Conservation (phyloP, 2,329 filamentous ascomycete species). For the Paecilomyces sp. region DNA sequence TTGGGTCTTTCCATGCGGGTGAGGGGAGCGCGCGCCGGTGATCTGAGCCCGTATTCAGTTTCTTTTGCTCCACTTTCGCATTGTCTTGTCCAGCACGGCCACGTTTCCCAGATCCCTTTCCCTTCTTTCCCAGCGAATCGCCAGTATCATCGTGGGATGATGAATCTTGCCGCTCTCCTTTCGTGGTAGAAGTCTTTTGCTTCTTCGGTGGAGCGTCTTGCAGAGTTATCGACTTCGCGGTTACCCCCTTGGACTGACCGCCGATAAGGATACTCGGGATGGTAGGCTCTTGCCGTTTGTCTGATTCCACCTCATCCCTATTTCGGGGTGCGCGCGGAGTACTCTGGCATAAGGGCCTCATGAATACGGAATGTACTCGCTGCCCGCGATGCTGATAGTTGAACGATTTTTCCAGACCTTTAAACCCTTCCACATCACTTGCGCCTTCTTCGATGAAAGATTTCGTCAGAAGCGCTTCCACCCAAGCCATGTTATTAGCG, state of each 20-base stretch:
- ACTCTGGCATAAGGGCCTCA: slow-evolving; percentile 53
- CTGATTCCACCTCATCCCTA: slow-evolving; percentile 25
- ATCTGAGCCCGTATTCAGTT: slow-evolving; percentile 27
- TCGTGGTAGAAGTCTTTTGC: slow-evolving; percentile 14
- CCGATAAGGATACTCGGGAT: slow-evolving; percentile 4
- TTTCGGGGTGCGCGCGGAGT: slow-evolving; percentile 29
- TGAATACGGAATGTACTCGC: slow-evolving; percentile 54
- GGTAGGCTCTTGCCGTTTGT: slow-evolving; percentile 8
- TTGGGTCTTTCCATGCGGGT: slow-evolving; percentile 28
- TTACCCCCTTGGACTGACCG: neutral
- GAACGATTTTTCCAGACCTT: slow-evolving; percentile 55
- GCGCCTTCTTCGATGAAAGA: slow-evolving; percentile 57
- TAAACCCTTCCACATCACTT: slow-evolving; percentile 57
- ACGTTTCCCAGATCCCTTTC: slow-evolving; percentile 17
- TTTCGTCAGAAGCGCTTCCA: slow-evolving; percentile 57
- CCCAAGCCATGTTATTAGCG: slow-evolving; percentile 52
- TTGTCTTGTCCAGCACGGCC: slow-evolving; percentile 15
- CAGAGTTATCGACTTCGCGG: neutral
- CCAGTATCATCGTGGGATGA: slow-evolving; percentile 19
- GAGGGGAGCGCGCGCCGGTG: slow-evolving; percentile 24
- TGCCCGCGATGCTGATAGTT: slow-evolving; percentile 55
- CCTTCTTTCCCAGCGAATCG: slow-evolving; percentile 18
- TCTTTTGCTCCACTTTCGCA: slow-evolving; percentile 20
- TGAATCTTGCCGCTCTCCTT: slow-evolving; percentile 18
- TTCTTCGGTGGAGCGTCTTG: slow-evolving; percentile 12